Conservation (phyloP, 73 alveolate genomes). For the Stentor roeselii region DNA sequence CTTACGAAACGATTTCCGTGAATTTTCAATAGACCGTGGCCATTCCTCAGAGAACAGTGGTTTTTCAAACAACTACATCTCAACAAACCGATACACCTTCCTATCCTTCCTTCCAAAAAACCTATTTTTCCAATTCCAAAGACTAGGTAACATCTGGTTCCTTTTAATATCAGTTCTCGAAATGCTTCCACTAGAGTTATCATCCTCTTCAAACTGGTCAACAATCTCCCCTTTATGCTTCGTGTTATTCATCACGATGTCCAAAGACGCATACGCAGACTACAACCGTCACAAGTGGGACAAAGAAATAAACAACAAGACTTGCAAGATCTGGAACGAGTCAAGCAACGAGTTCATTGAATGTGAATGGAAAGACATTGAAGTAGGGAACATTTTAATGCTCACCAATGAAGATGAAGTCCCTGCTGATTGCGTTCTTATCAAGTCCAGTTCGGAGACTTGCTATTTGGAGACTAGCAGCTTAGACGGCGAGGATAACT, state of each 20-base stretch:
- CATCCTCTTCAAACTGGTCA: constrained; percentile 49
- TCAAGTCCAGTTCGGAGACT: constrained; percentile 62
- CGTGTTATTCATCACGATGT: constrained; percentile 70
- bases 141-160: constrained; percentile 77
- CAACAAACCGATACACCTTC: constrained; percentile 81
- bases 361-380: constrained; percentile 16
- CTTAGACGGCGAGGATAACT: constrained; percentile 98
- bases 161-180: constrained; percentile 59
- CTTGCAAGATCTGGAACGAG: background rate
- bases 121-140: constrained; percentile 69
- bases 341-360: background rate
- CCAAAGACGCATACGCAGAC: constrained; percentile 87
- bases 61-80: constrained; percentile 42
- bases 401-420: constrained; percentile 48
- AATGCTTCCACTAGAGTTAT: constrained; percentile 8
- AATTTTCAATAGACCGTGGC: constrained; percentile 16
- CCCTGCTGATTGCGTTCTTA: constrained; percentile 82
- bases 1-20: background rate
- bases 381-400: constrained; percentile 25
- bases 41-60: background rate
- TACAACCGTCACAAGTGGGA: constrained; percentile 30
- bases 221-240: constrained; percentile 77
- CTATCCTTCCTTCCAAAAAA: constrained; percentile 81
- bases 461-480: constrained; percentile 92
- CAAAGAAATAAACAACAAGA: constrained; percentile 11